A percentile compares a stretch with the other conserved stretches of the same genome.
phyloP scores from a whole-genome alignment of 176 grass and related monocot species.

The Poa annua region DNA sequence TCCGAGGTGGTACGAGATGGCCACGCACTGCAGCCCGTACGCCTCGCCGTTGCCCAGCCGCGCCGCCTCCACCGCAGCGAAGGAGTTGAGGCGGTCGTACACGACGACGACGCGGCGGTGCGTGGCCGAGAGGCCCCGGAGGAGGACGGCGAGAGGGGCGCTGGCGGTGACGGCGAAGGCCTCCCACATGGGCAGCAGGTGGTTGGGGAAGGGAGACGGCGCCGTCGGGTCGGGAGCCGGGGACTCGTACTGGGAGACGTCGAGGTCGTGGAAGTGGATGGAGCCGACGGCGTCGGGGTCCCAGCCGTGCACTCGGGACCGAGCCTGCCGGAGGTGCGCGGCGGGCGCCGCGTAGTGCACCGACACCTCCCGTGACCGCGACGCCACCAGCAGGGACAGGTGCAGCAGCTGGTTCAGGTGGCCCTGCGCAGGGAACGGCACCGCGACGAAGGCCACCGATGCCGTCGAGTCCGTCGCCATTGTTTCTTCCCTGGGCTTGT shows the following conservation, averaged over 20 bases:
- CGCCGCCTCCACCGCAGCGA: conserved; percentile 46
- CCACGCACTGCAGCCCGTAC: conserved; percentile 32
- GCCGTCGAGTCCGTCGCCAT: background rate
- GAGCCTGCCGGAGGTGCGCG: background rate
- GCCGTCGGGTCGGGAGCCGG: conserved; percentile 33
- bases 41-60: conserved; percentile 34
- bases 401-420: conserved; percentile 14
- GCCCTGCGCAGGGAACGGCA: conserved; percentile 17
- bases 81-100: conserved; percentile 40
- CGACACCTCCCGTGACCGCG: conserved; percentile 15
- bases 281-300: background rate
- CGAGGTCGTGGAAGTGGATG: conserved; percentile 44
- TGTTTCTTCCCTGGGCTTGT: background rate
- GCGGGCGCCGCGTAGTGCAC: conserved; percentile 52
- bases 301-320: conserved; percentile 23
- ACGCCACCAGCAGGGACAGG: background rate
- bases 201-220: conserved; percentile 40
- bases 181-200: conserved; percentile 39
- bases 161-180: conserved; percentile 35
- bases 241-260: conserved; percentile 28
- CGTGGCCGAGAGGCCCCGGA: conserved; percentile 36
- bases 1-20: background rate
- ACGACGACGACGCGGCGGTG: conserved; percentile 48
- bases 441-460: background rate
- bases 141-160: conserved; percentile 44